Percentiles rank a stretch among this genome's conserved stretches.
These are phyloP conservation scores for Trypanosoma scelopori DNA, from an alignment of 208 protist species.

Conservation along the genomic window DNA sequence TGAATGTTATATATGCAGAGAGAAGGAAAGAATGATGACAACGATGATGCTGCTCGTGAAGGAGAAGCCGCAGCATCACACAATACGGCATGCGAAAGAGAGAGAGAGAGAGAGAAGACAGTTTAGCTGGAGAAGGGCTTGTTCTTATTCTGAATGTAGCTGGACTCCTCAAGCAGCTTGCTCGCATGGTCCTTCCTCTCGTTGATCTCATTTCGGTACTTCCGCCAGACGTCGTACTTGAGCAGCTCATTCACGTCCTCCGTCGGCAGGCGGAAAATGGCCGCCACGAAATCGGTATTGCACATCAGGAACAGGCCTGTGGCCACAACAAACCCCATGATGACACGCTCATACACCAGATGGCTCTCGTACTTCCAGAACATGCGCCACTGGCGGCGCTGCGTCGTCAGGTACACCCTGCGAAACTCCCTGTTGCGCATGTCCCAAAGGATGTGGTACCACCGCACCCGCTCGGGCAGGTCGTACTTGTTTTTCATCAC, in stretches of 20 bases:
- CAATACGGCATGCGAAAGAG: not conserved
- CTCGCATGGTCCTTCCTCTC: constrained; percentile 65
- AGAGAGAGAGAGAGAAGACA: not conserved
- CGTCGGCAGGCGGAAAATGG: constrained; percentile 66
- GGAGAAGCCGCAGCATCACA: not conserved
- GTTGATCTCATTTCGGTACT: constrained; percentile 63
- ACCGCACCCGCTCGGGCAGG: constrained; percentile 55
- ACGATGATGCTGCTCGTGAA: no score
- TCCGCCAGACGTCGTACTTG: constrained; percentile 65
- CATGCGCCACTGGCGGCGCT: constrained; percentile 49
- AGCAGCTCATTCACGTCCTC: constrained; percentile 79
- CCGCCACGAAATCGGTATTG: constrained; percentile 44
- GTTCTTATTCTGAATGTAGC: constrained; percentile 70
- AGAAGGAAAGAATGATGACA: no score
- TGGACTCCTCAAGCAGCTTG: constrained; percentile 75
- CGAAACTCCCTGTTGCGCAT: constrained; percentile 69
- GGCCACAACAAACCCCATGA: constrained; percentile 44
- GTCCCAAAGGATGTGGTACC: constrained; percentile 74
- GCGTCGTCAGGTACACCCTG: constrained; percentile 44
- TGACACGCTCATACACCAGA: constrained; percentile 44
- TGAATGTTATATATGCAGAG: no score
- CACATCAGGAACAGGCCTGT: constrained; percentile 44
- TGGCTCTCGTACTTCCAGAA: constrained; percentile 78
- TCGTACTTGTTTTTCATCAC: constrained; percentile 57
- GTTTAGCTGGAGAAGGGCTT: constrained; percentile 31